Evolutionary conservation across 2,329 filamentous ascomycete genomes (phyloP).

Genomic region (Pestalotiopsis sp.): DNA sequence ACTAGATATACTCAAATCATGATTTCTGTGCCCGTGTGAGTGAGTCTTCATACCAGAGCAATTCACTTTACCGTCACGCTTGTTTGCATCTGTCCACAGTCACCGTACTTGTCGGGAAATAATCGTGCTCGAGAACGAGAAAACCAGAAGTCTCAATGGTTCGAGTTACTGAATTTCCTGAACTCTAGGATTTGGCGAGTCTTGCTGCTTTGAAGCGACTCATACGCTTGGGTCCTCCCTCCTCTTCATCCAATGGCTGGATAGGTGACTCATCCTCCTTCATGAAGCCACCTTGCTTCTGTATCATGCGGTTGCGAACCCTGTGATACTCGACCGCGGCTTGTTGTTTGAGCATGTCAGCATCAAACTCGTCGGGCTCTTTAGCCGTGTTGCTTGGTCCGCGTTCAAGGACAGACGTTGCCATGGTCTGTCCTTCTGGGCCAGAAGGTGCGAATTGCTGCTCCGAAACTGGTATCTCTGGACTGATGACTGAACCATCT

Average conservation of each 20-base stretch:
- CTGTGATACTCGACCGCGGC: conserved; percentile 82
- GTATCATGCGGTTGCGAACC: conserved; percentile 79
- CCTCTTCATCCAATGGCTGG: conserved; percentile 66
- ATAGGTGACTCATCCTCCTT: conserved; percentile 68
- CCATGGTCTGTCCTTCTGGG: conserved; percentile 56
- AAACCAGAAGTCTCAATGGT: conserved; percentile 14
- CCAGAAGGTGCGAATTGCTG: conserved; percentile 44
- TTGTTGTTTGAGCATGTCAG: conserved; percentile 71
- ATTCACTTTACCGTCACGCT: not conserved
- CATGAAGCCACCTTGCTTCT: conserved; percentile 79
- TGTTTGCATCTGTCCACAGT: not conserved
- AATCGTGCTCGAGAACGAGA: not conserved
- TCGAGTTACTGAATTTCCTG: conserved; percentile 16
- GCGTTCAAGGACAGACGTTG: conserved; percentile 60
- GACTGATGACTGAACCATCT: conserved; percentile 23
- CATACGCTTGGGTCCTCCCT: conserved; percentile 62
- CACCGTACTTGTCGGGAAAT: conserved; percentile 2
- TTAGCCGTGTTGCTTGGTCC: conserved; percentile 34
- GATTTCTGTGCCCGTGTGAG: not conserved
- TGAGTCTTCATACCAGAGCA: not conserved
- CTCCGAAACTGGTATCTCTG: conserved; percentile 44
- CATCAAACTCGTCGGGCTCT: conserved; percentile 68
- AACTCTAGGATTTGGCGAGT: conserved; percentile 51
- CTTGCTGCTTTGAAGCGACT: conserved; percentile 75
- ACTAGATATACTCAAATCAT: not conserved